Percentiles rank a stretch among this genome's conserved stretches.
Conservation (phyloP, 2,329 filamentous ascomycete genomes). For the Penicillium fuscoglaucum region DNA sequence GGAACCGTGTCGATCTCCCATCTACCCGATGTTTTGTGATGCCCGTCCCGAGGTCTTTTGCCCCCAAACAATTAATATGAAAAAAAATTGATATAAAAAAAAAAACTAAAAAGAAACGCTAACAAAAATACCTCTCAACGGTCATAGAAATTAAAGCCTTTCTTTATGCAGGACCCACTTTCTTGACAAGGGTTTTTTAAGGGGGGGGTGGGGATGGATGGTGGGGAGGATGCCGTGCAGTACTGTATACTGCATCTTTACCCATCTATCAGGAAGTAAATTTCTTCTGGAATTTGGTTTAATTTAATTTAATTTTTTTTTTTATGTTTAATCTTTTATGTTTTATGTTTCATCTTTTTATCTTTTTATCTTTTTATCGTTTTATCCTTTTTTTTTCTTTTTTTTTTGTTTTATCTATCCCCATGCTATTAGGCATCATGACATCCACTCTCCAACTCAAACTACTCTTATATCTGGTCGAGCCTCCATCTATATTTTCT, state of each 20-base stretch:
- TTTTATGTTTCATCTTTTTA: background rate
- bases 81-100: background rate
- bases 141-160: slow-evolving; percentile 14
- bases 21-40: slow-evolving; percentile 29
- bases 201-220: slow-evolving; percentile 12
- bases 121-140: background rate
- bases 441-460: slow-evolving; percentile 1
- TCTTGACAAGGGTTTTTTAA: slow-evolving; percentile 11
- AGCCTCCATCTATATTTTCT: slow-evolving; percentile 3
- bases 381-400: background rate
- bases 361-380: background rate
- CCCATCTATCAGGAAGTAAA: background rate
- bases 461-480: slow-evolving; percentile 6
- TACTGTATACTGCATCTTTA: slow-evolving; percentile 17
- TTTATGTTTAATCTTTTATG: background rate
- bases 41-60: slow-evolving; percentile 8
- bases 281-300: slow-evolving; percentile 1
- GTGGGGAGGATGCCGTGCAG: slow-evolving; percentile 8
- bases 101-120: background rate
- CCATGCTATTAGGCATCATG: background rate
- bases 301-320: background rate
- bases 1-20: slow-evolving; percentile 42
- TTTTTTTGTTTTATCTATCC: slow-evolving; percentile 7
- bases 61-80: background rate
- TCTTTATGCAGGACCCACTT: slow-evolving; percentile 23